phyloP scores from a whole-genome alignment of 305 asterid genomes.

The Striga hermonthica region DNA sequence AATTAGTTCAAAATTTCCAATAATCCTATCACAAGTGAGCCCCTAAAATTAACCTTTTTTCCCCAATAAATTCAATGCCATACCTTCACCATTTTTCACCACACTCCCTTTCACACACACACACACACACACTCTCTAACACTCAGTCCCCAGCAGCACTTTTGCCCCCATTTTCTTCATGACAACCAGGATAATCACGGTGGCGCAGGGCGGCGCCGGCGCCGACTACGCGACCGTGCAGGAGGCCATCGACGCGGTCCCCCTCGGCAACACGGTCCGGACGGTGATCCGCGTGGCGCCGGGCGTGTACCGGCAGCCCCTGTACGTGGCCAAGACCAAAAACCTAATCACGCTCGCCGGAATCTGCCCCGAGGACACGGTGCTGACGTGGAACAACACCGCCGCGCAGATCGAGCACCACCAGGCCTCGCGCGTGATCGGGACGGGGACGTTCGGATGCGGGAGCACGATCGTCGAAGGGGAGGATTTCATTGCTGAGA shows the following conservation, averaged over 20 bases:
- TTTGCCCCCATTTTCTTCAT: constrained; percentile 8
- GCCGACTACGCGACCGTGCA: constrained; percentile 72
- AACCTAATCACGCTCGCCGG: constrained; percentile 84
- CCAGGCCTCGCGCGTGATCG: constrained; percentile 84
- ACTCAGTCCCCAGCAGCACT: too few species aligned
- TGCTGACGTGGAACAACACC: constrained; percentile 77
- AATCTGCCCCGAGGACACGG: constrained; percentile 61
- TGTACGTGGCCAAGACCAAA: constrained; percentile 85
- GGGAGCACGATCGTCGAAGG: constrained; percentile 85
- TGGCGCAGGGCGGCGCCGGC: constrained; percentile 57
- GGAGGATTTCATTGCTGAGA: constrained; percentile 95
- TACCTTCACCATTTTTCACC: too few species aligned
- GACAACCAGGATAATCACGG: constrained; percentile 51
- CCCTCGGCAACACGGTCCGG: constrained; percentile 66
- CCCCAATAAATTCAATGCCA: too few species aligned
- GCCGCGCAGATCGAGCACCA: constrained; percentile 78
- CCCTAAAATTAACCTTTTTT: too few species aligned
- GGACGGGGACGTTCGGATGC: constrained; percentile 95
- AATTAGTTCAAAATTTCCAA: too few species aligned
- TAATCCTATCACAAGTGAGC: too few species aligned
- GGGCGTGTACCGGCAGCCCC: constrained; percentile 72
- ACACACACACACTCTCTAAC: too few species aligned
- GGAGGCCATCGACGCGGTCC: constrained; percentile 92
- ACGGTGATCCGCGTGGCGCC: constrained; percentile 74
- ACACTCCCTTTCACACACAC: too few species aligned